phyloP scores from a whole-genome alignment of 2,329 filamentous ascomycete genomes.

The Hymenoscyphus salicellus region DNA sequence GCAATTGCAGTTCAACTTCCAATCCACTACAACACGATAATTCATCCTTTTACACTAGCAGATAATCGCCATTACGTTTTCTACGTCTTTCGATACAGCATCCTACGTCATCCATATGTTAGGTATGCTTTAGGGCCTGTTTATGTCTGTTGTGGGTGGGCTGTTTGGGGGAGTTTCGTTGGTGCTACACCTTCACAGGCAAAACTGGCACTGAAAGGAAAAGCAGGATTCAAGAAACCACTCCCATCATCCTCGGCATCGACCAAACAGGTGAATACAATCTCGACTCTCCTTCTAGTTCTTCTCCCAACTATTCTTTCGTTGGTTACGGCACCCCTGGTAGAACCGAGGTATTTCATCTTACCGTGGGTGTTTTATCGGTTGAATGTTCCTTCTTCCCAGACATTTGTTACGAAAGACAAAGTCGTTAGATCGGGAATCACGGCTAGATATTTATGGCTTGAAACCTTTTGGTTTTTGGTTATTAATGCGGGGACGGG shows the following conservation, averaged over 20 bases:
- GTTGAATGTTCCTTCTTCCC: constrained; percentile 40
- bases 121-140: constrained; percentile 66
- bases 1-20: constrained; percentile 33
- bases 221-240: neutral
- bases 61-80: constrained; percentile 98
- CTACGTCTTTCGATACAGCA: constrained; percentile 84
- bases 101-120: constrained; percentile 61
- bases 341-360: constrained; percentile 95
- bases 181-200: constrained; percentile 35
- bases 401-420: too few species aligned
- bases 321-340: constrained; percentile 82
- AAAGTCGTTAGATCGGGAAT: neutral
- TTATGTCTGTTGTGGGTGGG: constrained; percentile 70
- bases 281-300: constrained; percentile 55
- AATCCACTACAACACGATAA: constrained; percentile 82
- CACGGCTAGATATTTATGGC: constrained; percentile 38
- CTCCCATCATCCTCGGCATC: neutral
- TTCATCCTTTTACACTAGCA: constrained; percentile 92
- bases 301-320: constrained; percentile 71
- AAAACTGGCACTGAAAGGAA: constrained; percentile 13
- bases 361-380: constrained; percentile 93
- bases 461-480: constrained; percentile 70
- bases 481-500: constrained; percentile 63
- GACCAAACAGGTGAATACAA: constrained; percentile 36
- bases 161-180: constrained; percentile 60